Evolutionary conservation across 2,329 filamentous ascomycete genomes (phyloP), one percentile per base, ranked within the genome.

Genomic region (Pestalotiopsis sp.): DNA sequence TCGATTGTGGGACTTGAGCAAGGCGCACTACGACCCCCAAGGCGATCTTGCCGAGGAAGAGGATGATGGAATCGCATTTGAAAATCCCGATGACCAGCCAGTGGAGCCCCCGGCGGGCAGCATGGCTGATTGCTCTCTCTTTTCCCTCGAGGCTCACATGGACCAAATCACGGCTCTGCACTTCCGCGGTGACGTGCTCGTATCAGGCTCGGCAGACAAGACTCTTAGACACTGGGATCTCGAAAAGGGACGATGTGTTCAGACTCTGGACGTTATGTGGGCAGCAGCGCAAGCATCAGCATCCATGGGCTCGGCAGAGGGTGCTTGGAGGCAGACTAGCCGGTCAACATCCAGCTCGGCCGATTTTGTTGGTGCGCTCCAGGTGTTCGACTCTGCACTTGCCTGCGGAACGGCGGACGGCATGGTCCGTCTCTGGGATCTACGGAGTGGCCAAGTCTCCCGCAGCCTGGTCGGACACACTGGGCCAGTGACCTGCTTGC

Each of bases 221-320:
- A 99, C 96, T 1, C 85, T 99, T 67, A 91, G 96, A 59, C 96
- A 99, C 80, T 99, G 96, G 96, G 96, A 99, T 83, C 86, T 99
- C 64, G 93, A 95, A 75, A 98, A 95, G 79, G 96, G 96, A n/a
- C 92, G 96, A 63, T 98, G 96, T 80, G 93, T 99, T 66, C 96
- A 99, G 81, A 99, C 96, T 2, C 85, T 99, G 63, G 96, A 99
- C 80, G 95, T 99, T 6, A 92, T 99, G 79, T 99, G 96, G 96
- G 96, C 96, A 11, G 95, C 96, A 4, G 95, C 96, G 2, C 95
- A 98, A 82, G 93, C 94, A 13, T 93, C 91, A 11, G 89, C 91
- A 52, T 91, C 89, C 4, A 86, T 93, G 67, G 87, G 86, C 65
- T 86, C 88, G 2, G 86, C 85, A 61, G 89, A 90, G 66, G 84